These are phyloP conservation scores for Apiospora kogelbergensis DNA, from an alignment of 2,329 filamentous ascomycete genomes.

Conservation along the genomic window DNA sequence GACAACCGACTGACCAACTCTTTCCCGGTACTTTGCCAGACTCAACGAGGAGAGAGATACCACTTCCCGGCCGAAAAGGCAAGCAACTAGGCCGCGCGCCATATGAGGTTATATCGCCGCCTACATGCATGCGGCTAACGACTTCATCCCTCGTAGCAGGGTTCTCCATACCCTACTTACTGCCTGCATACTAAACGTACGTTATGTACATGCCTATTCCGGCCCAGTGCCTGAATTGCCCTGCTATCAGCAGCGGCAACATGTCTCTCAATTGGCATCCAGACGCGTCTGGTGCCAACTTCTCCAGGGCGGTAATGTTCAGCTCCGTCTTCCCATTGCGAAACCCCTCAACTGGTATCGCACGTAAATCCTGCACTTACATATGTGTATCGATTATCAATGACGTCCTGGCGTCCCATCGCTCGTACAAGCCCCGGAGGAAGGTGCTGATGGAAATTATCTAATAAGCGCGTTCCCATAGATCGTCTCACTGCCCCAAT, in stretches of 20 bases:
- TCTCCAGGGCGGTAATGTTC: neutral
- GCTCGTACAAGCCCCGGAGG: neutral
- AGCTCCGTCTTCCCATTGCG: neutral
- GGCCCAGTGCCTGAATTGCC: neutral
- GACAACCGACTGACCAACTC: neutral
- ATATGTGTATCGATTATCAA: too few relatives aligned
- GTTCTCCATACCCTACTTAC: neutral
- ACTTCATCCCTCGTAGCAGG: neutral
- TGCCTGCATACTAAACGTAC: neutral
- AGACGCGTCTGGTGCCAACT: neutral
- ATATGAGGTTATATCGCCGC: constrained; percentile 4
- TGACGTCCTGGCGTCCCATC: neutral
- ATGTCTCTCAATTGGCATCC: neutral
- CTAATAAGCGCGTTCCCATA: constrained; percentile 1
- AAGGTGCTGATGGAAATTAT: neutral
- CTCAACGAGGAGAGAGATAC: neutral
- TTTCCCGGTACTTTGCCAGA: neutral
- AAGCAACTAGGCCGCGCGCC: neutral
- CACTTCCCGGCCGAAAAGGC: neutral
- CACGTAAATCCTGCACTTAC: too few relatives aligned
- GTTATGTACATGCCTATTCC: constrained; percentile 4
- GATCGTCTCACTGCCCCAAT: constrained; percentile 1
- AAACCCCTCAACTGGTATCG: neutral
- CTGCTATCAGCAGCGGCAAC: neutral
- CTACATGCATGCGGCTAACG: neutral